A percentile compares a stretch with the other conserved stretches of the same genome.
These are phyloP conservation scores for Heracleum sosnowskyi DNA, from an alignment of 129 eudicot genomes.

Conservation along the genomic window DNA sequence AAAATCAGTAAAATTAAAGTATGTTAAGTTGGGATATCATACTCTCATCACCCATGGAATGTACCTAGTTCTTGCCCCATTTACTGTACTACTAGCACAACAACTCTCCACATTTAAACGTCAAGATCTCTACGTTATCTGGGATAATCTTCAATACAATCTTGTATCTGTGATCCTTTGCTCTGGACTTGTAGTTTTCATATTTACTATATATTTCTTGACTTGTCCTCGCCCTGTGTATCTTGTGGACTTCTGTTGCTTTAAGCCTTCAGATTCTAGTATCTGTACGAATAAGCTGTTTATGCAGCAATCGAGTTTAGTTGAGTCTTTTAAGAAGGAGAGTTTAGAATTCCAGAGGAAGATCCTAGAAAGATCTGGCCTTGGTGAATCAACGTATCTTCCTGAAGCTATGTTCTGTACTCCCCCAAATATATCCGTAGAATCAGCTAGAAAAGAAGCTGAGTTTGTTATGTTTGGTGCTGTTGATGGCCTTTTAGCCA, in stretches of 20 bases:
- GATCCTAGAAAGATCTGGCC: slow-evolving; percentile 30
- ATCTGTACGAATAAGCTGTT: slow-evolving; percentile 19
- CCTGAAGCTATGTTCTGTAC: slow-evolving; percentile 20
- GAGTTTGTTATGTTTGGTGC: slow-evolving; percentile 34
- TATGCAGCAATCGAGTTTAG: slow-evolving; percentile 21
- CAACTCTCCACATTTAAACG: slow-evolving; percentile 20
- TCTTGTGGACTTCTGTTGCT: slow-evolving; percentile 31
- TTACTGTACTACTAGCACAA: slow-evolving; percentile 16
- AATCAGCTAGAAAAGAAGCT: slow-evolving; percentile 27
- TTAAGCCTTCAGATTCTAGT: slow-evolving; percentile 20
- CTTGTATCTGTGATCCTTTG: slow-evolving; percentile 25
- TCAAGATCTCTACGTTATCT: slow-evolving; percentile 16
- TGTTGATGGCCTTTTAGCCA: slow-evolving; percentile 31
- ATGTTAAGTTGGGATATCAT: slow-evolving; percentile 35
- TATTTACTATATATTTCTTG: slow-evolving; percentile 22
- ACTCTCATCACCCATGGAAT: slow-evolving; percentile 31
- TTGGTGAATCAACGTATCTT: slow-evolving; percentile 29
- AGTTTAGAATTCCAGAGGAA: slow-evolving; percentile 22
- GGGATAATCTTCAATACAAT: slow-evolving; percentile 33
- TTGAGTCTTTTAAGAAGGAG: slow-evolving; percentile 20
- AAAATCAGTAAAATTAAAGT: slow-evolving; percentile 22
- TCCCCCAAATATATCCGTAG: slow-evolving; percentile 26
- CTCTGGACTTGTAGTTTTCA: slow-evolving; percentile 23
- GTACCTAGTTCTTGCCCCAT: slow-evolving; percentile 25
- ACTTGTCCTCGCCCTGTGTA: slow-evolving; percentile 29